Conservation (phyloP, 768 basidiomycete genomes). For the Lactifluus echinatus region DNA sequence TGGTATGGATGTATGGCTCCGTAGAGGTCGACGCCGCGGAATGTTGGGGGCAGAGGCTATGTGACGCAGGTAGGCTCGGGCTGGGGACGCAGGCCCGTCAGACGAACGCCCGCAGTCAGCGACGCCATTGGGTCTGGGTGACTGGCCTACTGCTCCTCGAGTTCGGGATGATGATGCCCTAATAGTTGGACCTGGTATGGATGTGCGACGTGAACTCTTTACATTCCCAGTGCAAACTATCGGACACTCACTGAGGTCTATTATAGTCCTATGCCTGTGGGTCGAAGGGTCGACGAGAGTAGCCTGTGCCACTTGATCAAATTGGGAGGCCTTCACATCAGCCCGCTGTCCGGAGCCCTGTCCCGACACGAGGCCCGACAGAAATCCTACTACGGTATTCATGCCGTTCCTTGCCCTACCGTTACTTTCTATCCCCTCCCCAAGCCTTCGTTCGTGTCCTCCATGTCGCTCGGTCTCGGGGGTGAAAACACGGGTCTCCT, state of each 20-base stretch:
- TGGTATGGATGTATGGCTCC: neutral
- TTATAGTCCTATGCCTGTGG: neutral
- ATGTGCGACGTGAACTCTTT: neutral
- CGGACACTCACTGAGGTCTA: neutral
- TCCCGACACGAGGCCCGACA: conserved; percentile 52
- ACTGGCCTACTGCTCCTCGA: neutral
- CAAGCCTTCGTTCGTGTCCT: conserved; percentile 22
- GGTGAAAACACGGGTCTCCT: conserved; percentile 84
- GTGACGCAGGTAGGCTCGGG: conserved; percentile 63
- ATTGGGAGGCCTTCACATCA: conserved; percentile 20
- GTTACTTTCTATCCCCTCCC: conserved; percentile 9
- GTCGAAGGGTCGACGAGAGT: neutral
- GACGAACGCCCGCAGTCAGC: conserved; percentile 21
- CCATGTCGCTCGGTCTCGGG: conserved; percentile 58
- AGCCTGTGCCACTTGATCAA: conserved; percentile 1
- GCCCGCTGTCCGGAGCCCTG: conserved; percentile 17
- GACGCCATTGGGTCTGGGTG: conserved; percentile 11
- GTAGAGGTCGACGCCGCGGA: conserved; percentile 19
- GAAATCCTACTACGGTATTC: conserved; percentile 53
- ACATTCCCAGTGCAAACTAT: neutral
- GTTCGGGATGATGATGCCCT: conserved; percentile 6
- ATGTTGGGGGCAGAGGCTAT: conserved; percentile 56
- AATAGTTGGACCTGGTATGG: neutral
- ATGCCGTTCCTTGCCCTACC: conserved; percentile 37
- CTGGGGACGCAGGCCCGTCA: conserved; percentile 33